Base-by-base conservation (phyloP, 805 yeast species). In the Candida ipomoeae region DNA sequence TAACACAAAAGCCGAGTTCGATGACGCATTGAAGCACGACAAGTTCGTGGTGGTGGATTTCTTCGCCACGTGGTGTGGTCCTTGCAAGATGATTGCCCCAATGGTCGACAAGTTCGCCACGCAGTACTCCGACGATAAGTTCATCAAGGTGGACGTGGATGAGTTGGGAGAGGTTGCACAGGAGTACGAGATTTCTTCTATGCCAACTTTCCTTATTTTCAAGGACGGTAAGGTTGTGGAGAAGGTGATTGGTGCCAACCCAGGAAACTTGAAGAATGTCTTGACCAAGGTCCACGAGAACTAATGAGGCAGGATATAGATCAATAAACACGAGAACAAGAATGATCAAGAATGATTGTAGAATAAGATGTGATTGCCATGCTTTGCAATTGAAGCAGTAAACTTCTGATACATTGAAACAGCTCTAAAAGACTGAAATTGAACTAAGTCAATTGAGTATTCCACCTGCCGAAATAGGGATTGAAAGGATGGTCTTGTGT, bases 51-150 rank as follows among this genome's bases (percentile, higher is more conserved):
- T 94, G 61, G 89, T 94, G 60, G 98, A 94, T 77, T 94, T 92
- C 78, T 91, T 82, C 67, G 98, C 98, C 62, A 83, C 91, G 55
- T 94, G 98, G 97, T 92, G 99, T 74, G 97, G 97, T 61, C 98
- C 99, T 55, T 92, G 99, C 80, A 94, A 92, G 81, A 88, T 88
- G 83, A 86, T 94, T 73, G 91, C 97, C 49, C 99, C 99, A 62
- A 75, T 89, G 75, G 75, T 92, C 61, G 96, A 91, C 66, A 85
- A 86, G 70, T 85, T 91, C 65, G 75, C 90, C 40, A 69, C 71
- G 43, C 81, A 84, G 69, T 84, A 84, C 81, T 56, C 83, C 29
- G 71, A 75, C 48, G 89, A 85, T 61, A 80, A 78, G 61, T 92
- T 94, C 80, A 78, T 80, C 81, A 90, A 92, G 80, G 83, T 94